phyloP scores from a whole-genome alignment of 2,329 filamentous ascomycete genomes.

The Fusarium sp. region DNA sequence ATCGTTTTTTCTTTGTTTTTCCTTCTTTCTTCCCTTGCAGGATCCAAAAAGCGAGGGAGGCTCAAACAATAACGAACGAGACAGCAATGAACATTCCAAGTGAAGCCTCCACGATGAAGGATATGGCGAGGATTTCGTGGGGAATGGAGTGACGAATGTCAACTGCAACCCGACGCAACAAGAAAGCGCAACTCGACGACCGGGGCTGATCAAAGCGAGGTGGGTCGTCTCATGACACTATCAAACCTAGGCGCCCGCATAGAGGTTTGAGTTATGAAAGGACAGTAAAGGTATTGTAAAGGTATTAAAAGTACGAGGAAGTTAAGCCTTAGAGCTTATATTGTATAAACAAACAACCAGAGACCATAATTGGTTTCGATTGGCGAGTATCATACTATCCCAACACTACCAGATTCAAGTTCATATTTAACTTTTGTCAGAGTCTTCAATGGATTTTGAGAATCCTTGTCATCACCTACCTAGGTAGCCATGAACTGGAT shows the following conservation, averaged over 20 bases:
- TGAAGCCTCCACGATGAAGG: conserved; percentile 31
- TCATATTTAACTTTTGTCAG: conserved; percentile 11
- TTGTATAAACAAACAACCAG: background rate
- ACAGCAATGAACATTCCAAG: conserved; percentile 44
- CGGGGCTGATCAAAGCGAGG: conserved; percentile 31
- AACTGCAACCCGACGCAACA: conserved; percentile 10
- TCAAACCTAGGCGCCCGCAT: conserved; percentile 40
- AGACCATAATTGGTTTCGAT: background rate
- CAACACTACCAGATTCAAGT: background rate
- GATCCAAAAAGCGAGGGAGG: conserved; percentile 16
- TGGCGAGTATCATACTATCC: background rate
- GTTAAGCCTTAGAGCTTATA: background rate
- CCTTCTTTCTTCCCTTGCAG: conserved; percentile 1
- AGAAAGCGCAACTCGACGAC: conserved; percentile 38
- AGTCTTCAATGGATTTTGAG: conserved; percentile 9
- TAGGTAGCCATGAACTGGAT: conserved; percentile 25
- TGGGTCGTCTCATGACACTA: conserved; percentile 46
- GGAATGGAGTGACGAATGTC: conserved; percentile 48
- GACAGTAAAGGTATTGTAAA: too few species aligned
- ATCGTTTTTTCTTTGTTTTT: conserved; percentile 6
- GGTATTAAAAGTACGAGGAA: conserved; percentile 8
- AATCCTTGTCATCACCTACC: conserved; percentile 42
- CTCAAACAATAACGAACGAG: conserved; percentile 27
- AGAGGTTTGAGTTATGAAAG: too few species aligned
- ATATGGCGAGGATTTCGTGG: conserved; percentile 39